These are phyloP conservation scores for Boechera retrofracta DNA, from an alignment of 345 rosid species.

Conservation along the genomic window DNA sequence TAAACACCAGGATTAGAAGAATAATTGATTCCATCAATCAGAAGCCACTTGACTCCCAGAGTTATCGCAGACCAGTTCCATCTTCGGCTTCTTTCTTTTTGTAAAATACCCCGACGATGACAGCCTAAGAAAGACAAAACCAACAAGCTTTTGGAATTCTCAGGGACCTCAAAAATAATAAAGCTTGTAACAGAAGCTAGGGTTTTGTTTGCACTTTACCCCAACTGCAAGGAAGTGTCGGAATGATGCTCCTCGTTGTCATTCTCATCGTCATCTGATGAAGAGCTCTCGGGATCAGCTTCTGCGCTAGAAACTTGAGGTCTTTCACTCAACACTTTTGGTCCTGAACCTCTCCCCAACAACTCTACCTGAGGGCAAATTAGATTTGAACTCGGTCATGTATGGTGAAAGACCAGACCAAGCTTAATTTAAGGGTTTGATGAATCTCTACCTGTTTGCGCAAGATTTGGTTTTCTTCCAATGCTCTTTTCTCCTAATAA, in stretches of 20 bases:
- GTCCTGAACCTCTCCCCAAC: slow-evolving; percentile 37
- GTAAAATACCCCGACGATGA: slow-evolving; percentile 20
- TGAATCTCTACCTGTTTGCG: slow-evolving; percentile 41
- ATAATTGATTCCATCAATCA: slow-evolving; percentile 10
- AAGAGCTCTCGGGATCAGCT: slow-evolving; percentile 42
- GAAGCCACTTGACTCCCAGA: slow-evolving; percentile 51
- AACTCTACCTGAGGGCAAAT: slow-evolving; percentile 34
- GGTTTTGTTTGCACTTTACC: slow-evolving; percentile 38
- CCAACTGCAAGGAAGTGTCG: slow-evolving; percentile 49
- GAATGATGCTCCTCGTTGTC: slow-evolving; percentile 38
- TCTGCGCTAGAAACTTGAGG: slow-evolving; percentile 31
- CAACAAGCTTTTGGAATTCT: neutral
- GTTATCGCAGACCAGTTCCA: slow-evolving; percentile 37
- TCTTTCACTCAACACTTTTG: slow-evolving; percentile 24
- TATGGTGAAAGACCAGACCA: slow-evolving; percentile 1
- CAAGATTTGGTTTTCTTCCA: slow-evolving; percentile 45
- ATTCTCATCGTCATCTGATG: slow-evolving; percentile 38
- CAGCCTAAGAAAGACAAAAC: slow-evolving; percentile 24
- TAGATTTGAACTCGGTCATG: neutral
- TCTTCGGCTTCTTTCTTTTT: slow-evolving; percentile 40
- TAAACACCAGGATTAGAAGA: slow-evolving; percentile 17
- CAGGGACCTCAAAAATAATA: neutral
- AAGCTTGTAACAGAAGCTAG: slow-evolving; percentile 35
- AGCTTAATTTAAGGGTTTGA: neutral
- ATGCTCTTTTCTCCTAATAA: slow-evolving; percentile 39